A percentile compares a stretch with the other conserved stretches of the same genome.
Evolutionary conservation across 2,329 filamentous ascomycete species (phyloP).

Genomic region (Beauveria caledonica): DNA sequence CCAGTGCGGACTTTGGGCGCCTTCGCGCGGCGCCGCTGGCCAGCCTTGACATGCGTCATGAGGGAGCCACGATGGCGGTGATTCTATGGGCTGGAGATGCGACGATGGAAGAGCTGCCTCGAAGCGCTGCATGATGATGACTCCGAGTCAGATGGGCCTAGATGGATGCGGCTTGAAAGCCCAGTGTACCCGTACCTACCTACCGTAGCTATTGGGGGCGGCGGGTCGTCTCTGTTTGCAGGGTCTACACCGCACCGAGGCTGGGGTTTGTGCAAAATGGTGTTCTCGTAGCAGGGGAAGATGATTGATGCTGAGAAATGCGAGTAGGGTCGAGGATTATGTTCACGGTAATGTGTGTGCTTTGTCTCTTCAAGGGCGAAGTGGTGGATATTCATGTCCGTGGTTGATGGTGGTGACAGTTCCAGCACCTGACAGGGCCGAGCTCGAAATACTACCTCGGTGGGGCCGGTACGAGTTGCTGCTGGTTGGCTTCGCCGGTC

Average conservation of each 20-base stretch:
- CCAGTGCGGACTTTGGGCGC: conserved; percentile 12
- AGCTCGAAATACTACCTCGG: background rate
- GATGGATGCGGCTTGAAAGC: too few relatives aligned
- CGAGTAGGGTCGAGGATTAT: background rate
- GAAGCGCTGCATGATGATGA: background rate
- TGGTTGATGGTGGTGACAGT: background rate
- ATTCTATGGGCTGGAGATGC: background rate
- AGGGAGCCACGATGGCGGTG: background rate
- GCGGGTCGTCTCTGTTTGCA: background rate
- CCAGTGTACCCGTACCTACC: too few relatives aligned
- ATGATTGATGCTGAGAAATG: background rate
- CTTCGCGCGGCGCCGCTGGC: conserved; percentile 12
- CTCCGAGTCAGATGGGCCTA: too few relatives aligned
- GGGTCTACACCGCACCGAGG: background rate
- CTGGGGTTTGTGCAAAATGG: background rate
- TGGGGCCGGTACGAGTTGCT: too few relatives aligned
- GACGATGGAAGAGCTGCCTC: background rate
- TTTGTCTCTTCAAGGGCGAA: too few relatives aligned
- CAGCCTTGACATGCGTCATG: conserved; percentile 13
- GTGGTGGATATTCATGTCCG: too few relatives aligned
- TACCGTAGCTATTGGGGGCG: too few relatives aligned
- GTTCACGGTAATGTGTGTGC: too few relatives aligned
- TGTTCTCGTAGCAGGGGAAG: background rate
- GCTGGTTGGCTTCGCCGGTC: too few relatives aligned
- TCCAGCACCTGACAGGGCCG: background rate